phyloP scores from a whole-genome alignment of 805 yeast species.

The Maudiozyma barnettii region DNA sequence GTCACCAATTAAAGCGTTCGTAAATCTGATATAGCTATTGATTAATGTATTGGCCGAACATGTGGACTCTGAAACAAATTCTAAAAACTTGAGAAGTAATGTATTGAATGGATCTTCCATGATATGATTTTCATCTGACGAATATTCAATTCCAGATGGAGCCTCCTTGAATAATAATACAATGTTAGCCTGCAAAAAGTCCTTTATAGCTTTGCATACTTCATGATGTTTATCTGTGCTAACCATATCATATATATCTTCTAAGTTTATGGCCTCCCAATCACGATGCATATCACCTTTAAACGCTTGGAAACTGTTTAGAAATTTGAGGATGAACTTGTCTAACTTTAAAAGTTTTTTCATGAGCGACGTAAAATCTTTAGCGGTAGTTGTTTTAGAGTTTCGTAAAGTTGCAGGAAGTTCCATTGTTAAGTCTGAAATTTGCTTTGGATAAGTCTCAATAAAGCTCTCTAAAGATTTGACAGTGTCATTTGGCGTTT shows the following conservation, averaged over 20 bases:
- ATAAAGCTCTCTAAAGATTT: slow-evolving; percentile 47
- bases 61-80: slow-evolving; percentile 11
- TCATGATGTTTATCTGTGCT: slow-evolving; percentile 11
- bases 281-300: slow-evolving; percentile 44
- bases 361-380: slow-evolving; percentile 42
- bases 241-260: slow-evolving; percentile 17
- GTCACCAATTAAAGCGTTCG: slow-evolving; percentile 22
- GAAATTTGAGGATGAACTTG: slow-evolving; percentile 43
- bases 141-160: not conserved
- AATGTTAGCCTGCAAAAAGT: slow-evolving; percentile 7
- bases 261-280: slow-evolving; percentile 41
- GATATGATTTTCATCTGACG: slow-evolving; percentile 2
- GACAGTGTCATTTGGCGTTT: slow-evolving; percentile 30
- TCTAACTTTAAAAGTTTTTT: slow-evolving; percentile 44
- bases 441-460: slow-evolving; percentile 37
- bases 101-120: not conserved
- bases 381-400: slow-evolving; percentile 43
- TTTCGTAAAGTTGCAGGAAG: slow-evolving; percentile 42
- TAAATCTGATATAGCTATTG: slow-evolving; percentile 18
- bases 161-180: slow-evolving; percentile 1
- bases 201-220: slow-evolving; percentile 10
- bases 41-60: slow-evolving; percentile 13
- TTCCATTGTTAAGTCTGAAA: slow-evolving; percentile 32
- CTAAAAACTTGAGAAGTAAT: slow-evolving; percentile 6
- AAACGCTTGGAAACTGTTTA: slow-evolving; percentile 38